Evolutionary conservation across 1,139 yeast species (phyloP).

Genomic region (Sugiyamaella pinicola): DNA sequence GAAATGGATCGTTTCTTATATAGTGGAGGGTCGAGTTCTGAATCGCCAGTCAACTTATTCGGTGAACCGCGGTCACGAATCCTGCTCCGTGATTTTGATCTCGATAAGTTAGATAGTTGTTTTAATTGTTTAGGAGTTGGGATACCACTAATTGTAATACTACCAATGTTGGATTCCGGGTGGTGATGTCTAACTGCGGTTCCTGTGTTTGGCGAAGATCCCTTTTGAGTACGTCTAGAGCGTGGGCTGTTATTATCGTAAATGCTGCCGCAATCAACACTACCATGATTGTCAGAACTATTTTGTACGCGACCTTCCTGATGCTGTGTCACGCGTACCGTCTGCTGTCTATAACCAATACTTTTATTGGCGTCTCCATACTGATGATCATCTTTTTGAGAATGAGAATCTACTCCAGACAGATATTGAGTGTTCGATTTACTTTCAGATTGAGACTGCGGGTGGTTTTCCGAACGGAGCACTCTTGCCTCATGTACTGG

Average conservation of each 20-base stretch:
- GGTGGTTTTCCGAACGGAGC: background rate
- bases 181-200: too few species aligned
- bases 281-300: too few species aligned
- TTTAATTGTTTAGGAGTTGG: conserved; percentile 5
- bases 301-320: too few species aligned
- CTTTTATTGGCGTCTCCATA: background rate
- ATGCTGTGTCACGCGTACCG: too few species aligned
- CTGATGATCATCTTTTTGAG: background rate
- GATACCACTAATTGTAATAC: conserved; percentile 9
- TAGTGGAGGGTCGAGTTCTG: conserved; percentile 5
- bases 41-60: background rate
- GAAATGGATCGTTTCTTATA: conserved; percentile 15
- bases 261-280: too few species aligned
- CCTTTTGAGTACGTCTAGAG: background rate
- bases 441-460: background rate
- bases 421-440: background rate
- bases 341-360: background rate
- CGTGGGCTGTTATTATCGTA: background rate
- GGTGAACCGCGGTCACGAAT: conserved; percentile 13
- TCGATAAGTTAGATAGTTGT: background rate
- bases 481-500: background rate
- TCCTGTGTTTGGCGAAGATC: background rate
- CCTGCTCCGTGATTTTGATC: conserved; percentile 13
- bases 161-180: conserved; percentile 4
- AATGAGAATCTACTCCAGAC: background rate